Conservation (phyloP, 2,329 filamentous ascomycete genomes). For the Botryotinia narcissicola region DNA sequence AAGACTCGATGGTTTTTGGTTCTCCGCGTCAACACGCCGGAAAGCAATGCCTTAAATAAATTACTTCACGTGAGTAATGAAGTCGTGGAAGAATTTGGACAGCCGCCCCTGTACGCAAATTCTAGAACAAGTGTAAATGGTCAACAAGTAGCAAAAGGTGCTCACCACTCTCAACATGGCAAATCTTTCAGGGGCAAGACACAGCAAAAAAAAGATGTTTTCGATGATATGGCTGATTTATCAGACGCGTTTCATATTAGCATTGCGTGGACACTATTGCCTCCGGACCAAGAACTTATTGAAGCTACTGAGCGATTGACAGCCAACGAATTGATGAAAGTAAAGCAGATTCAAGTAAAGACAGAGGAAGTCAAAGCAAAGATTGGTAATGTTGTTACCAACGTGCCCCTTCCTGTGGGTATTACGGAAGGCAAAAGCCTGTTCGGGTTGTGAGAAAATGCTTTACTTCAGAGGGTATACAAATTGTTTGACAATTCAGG, state of each 20-base stretch:
- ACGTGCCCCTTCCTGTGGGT: slow-evolving; percentile 43
- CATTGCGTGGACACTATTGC: slow-evolving; percentile 75
- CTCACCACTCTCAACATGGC: background rate
- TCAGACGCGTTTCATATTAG: slow-evolving; percentile 78
- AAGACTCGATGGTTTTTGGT: slow-evolving; percentile 81
- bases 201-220: slow-evolving; percentile 19
- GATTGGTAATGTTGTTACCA: slow-evolving; percentile 67
- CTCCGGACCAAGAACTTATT: slow-evolving; percentile 47
- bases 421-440: slow-evolving; percentile 26
- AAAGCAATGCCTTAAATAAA: slow-evolving; percentile 53
- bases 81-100: slow-evolving; percentile 56
- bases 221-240: slow-evolving; percentile 40
- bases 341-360: slow-evolving; percentile 45
- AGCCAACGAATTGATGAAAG: slow-evolving; percentile 3
- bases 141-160: background rate
- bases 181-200: slow-evolving; percentile 8
- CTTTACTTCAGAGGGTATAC: background rate
- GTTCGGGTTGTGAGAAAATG: slow-evolving; percentile 29
- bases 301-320: slow-evolving; percentile 38
- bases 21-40: slow-evolving; percentile 53
- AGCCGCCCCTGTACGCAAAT: slow-evolving; percentile 66
- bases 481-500: background rate
- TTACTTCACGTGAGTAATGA: slow-evolving; percentile 68
- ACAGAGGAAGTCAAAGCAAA: slow-evolving; percentile 69
- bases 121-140: background rate